These are phyloP conservation scores for Kockovaella imperatae DNA, from an alignment of 768 basidiomycete species.

Conservation along the genomic window DNA sequence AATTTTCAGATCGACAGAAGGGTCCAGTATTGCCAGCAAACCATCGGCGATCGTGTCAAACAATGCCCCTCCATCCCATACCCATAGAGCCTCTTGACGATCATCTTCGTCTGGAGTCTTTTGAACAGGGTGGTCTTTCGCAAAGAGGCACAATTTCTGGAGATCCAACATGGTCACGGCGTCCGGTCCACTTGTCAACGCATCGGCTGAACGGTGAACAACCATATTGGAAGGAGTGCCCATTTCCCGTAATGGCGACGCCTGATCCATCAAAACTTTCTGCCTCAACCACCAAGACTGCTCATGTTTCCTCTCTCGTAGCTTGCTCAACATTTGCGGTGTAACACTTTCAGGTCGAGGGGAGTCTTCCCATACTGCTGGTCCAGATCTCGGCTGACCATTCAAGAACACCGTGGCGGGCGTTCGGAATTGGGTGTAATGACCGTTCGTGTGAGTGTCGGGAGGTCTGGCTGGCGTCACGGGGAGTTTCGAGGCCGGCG, in stretches of 20 bases:
- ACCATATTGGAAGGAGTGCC: slow-evolving; percentile 27
- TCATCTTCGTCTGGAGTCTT: slow-evolving; percentile 14
- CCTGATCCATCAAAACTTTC: slow-evolving; percentile 53
- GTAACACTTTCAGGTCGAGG: slow-evolving; percentile 55
- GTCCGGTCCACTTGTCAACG: slow-evolving; percentile 52
- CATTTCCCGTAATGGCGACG: slow-evolving; percentile 45
- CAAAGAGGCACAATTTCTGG: slow-evolving; percentile 54
- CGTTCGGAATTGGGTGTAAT: slow-evolving; percentile 14
- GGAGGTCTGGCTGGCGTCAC: slow-evolving; percentile 52
- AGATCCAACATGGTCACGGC: slow-evolving; percentile 58
- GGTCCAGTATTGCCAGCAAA: slow-evolving; percentile 58
- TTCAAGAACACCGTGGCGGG: slow-evolving; percentile 36
- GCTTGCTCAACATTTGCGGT: slow-evolving; percentile 60
- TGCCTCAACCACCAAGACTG: slow-evolving; percentile 79
- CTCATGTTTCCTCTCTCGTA: slow-evolving; percentile 59
- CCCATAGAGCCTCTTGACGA: slow-evolving; percentile 41
- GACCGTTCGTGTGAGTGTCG: not conserved
- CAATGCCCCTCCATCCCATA: slow-evolving; percentile 66
- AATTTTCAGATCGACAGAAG: slow-evolving; percentile 51
- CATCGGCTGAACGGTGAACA: slow-evolving; percentile 32
- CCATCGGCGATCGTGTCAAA: slow-evolving; percentile 65
- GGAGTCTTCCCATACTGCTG: slow-evolving; percentile 61
- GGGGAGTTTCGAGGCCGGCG: slow-evolving; percentile 35
- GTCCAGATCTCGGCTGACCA: slow-evolving; percentile 51
- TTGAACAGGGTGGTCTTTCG: slow-evolving; percentile 8